Evolutionary conservation across 1,284 basidiomycete species (phyloP), one percentile per base, ranked within the genome.

Genomic region (Meira miltonrushii): DNA sequence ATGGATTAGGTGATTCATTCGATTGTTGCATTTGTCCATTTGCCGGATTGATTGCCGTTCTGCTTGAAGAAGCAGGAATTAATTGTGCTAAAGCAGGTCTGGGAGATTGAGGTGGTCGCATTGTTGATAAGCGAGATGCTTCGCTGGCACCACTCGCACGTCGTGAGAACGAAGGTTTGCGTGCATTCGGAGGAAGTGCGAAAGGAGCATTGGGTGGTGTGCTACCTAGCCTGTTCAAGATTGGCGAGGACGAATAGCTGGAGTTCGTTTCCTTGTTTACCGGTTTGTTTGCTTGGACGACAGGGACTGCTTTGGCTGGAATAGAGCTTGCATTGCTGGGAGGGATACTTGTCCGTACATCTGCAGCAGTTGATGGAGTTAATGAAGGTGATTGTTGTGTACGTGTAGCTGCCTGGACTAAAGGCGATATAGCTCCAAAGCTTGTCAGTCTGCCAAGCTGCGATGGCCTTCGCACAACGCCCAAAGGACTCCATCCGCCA

Each of bases 101-200:
- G 3, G 25, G 13, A 25, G 46, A n/a, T 13, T 21, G 17, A 13
- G 17, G 46, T 5, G 17, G 46, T 21, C 21, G n/a, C 12, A 12
- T 21, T 17, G 21, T 25, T 7, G 46, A 48, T 13, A 17, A 17
- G 3, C n/a, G 46, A 48, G 46, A 48, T 25, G n/a, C 5, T 23
- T 48, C 46, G 23, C 23, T 48, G 17, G 46, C 23, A 12, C 25
- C 17, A 48, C 46, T 48, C 8, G 17, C 23, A 12, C 56, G 25
- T 12, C 44, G 62, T 2, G 61, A 57, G 11, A 70, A 54, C 0
- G 64, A 68, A 5, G 69, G 61, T 0, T 65, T 62, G 38, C 70
- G 55, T 19, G 66, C 62, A 23, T 68, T 68, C 9, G 64, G 61
- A 6, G 70, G 70, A 8, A 72, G 59, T 1, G 68, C 70, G 52